Evolutionary conservation across 2,329 filamentous ascomycete species (phyloP).

Genomic region (Ceratocystiopsis brevicomis): DNA sequence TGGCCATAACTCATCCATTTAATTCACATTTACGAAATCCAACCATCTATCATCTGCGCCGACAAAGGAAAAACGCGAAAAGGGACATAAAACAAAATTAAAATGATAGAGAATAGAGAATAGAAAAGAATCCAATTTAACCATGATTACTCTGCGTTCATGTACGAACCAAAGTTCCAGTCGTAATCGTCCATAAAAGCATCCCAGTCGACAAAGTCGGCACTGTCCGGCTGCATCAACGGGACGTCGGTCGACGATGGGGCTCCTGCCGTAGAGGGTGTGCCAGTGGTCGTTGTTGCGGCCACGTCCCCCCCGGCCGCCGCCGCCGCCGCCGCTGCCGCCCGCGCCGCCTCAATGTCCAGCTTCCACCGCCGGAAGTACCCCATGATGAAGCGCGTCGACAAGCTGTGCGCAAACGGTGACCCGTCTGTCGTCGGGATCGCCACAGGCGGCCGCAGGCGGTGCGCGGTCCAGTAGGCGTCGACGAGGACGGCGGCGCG

Average conservation of each 20-base stretch:
- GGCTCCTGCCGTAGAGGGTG: background rate
- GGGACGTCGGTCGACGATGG: constrained; percentile 5
- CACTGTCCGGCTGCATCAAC: constrained; percentile 6
- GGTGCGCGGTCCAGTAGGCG: constrained; percentile 26
- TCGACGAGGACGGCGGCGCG: constrained; percentile 28
- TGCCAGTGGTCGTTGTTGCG: no score
- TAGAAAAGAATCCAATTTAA: no score
- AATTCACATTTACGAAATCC: no score
- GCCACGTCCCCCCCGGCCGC: no score
- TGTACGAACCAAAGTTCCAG: constrained; percentile 18
- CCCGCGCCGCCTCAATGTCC: constrained; percentile 21
- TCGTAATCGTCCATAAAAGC: constrained; percentile 32
- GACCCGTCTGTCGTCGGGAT: constrained; percentile 18
- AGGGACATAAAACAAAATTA: no score
- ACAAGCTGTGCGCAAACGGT: constrained; percentile 25
- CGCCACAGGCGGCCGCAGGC: constrained; percentile 20
- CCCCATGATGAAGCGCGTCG: constrained; percentile 29
- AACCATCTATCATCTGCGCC: no score
- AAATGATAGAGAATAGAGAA: no score
- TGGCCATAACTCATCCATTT: no score
- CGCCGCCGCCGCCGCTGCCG: constrained; percentile 8
- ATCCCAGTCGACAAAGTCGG: constrained; percentile 30
- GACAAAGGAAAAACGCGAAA: no score
- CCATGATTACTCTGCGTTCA: no score
- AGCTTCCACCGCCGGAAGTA: constrained; percentile 29